Percentiles rank a stretch among this genome's conserved stretches.
These are phyloP conservation scores for Fusarium nanum DNA, from an alignment of 2,329 filamentous ascomycete genomes.

Conservation along the genomic window DNA sequence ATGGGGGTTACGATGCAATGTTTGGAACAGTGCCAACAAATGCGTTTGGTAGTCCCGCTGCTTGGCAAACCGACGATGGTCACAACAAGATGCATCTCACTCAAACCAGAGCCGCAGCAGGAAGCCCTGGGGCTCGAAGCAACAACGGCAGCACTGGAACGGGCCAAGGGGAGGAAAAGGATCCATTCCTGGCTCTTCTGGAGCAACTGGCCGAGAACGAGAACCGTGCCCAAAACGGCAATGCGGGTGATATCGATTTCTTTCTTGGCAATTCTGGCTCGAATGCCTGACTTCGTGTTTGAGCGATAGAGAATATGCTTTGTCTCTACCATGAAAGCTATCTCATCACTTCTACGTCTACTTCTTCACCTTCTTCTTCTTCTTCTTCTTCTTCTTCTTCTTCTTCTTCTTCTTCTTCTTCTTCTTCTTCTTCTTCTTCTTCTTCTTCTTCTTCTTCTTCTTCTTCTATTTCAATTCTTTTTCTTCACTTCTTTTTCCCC, in stretches of 20 bases:
- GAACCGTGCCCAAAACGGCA: conserved; percentile 67
- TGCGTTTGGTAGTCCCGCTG: conserved; percentile 62
- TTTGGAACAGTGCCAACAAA: conserved; percentile 67
- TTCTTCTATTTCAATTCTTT: neutral
- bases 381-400: neutral
- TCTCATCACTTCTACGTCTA: neutral
- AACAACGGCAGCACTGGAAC: conserved; percentile 63
- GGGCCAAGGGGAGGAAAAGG: conserved; percentile 72
- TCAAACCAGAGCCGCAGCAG: conserved; percentile 37
- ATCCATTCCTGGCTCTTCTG: conserved; percentile 81
- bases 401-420: neutral
- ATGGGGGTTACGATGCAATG: conserved; percentile 67
- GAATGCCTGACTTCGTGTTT: conserved; percentile 18
- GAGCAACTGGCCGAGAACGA: conserved; percentile 89
- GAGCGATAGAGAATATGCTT: neutral
- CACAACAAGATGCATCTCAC: conserved; percentile 38
- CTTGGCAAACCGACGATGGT: conserved; percentile 60
- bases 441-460: neutral
- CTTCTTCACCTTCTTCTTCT: neutral
- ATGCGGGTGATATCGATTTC: conserved; percentile 81
- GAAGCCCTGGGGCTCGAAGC: conserved; percentile 62
- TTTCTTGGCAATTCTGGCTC: conserved; percentile 63
- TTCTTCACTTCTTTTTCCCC: neutral
- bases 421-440: neutral
- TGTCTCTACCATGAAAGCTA: neutral